Evolutionary conservation across 768 basidiomycete species (phyloP), one percentile per base, ranked within the genome.

Genomic region (Ephemerocybe angulata): DNA sequence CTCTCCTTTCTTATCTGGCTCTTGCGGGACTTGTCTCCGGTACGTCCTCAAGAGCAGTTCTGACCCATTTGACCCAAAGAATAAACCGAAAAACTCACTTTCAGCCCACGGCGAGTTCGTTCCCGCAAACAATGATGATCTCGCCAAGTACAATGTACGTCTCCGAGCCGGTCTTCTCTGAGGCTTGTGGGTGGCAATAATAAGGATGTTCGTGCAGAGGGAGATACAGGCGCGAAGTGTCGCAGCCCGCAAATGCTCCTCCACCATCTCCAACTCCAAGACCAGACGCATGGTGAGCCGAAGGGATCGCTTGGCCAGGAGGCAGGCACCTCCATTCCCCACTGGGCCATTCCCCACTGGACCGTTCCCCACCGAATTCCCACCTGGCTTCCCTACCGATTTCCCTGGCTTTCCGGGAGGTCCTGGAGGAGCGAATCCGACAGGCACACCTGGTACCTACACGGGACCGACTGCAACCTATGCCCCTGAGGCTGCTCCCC

Each of bases 341-440:
- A n/a, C n/a, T n/a, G n/a, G n/a, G n/a, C 50, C 35, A 4, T 48
- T 50, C 2, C 49, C 50, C 6, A 31, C 41, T 28, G 49, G 49
- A 19, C 48, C 29, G 21, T 43, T 27, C 24, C 50, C 55, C 17
- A n/a, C 49, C 17, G 51, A 51, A 48, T n/a, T 40, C 19, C 25
- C 3, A 13, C n/a, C 30, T 28, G 10, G 3, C 4, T 1, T 17
- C 29, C n/a, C 33, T 78, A 24, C 76, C 58, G 6, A 15, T 17
- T 22, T 2, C 6, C 4, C 10, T n/a, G n/a, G n/a, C n/a, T n/a
- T n/a, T n/a, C n/a, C n/a, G n/a, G n/a, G n/a, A n/a, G n/a, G n/a
- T n/a, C n/a, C n/a, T n/a, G n/a, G n/a, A n/a, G n/a, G n/a, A n/a
- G n/a, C n/a, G n/a, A n/a, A n/a, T n/a, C n/a, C n/a, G n/a, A n/a